These are phyloP conservation scores for Dothideomycetes sp. DNA, from an alignment of 2,329 filamentous ascomycete genomes.

Conservation along the genomic window DNA sequence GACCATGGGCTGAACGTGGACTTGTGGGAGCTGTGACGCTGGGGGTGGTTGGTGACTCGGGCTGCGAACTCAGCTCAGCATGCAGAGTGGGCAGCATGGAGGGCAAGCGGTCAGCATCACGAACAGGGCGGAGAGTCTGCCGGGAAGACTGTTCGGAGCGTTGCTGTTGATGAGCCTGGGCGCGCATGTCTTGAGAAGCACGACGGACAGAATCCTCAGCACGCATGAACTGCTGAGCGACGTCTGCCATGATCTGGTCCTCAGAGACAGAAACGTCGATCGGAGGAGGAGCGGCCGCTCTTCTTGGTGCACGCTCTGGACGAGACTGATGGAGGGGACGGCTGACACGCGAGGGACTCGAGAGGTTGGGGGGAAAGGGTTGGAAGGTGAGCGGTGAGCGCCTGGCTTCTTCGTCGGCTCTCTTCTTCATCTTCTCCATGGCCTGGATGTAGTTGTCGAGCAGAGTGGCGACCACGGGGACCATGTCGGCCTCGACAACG, in stretches of 20 bases:
- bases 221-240: constrained; percentile 2
- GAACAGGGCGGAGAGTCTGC: constrained; percentile 56
- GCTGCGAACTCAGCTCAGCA: constrained; percentile 70
- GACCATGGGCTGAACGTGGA: constrained; percentile 37
- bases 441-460: constrained; percentile 98
- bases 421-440: constrained; percentile 81
- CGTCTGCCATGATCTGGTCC: constrained; percentile 6
- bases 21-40: constrained; percentile 51
- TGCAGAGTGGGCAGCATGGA: constrained; percentile 68
- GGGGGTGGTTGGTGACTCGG: constrained; percentile 82
- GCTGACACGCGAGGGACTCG: constrained; percentile 3
- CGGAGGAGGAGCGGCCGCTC: constrained; percentile 74
- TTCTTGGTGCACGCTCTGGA: constrained; percentile 33
- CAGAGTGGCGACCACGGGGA: constrained; percentile 95
- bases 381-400: constrained; percentile 1
- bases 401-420: constrained; percentile 12
- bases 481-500: constrained; percentile 98
- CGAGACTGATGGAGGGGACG: constrained; percentile 17
- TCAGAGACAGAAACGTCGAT: constrained; percentile 62
- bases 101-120: constrained; percentile 71
- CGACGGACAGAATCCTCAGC: too few species aligned
- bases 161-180: constrained; percentile 23
- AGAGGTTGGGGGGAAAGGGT: constrained; percentile 1
- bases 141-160: constrained; percentile 20
- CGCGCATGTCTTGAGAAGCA: constrained; percentile 17